These are phyloP conservation scores for Xerocomus potaroensis DNA, from an alignment of 768 basidiomycete species.

Conservation along the genomic window DNA sequence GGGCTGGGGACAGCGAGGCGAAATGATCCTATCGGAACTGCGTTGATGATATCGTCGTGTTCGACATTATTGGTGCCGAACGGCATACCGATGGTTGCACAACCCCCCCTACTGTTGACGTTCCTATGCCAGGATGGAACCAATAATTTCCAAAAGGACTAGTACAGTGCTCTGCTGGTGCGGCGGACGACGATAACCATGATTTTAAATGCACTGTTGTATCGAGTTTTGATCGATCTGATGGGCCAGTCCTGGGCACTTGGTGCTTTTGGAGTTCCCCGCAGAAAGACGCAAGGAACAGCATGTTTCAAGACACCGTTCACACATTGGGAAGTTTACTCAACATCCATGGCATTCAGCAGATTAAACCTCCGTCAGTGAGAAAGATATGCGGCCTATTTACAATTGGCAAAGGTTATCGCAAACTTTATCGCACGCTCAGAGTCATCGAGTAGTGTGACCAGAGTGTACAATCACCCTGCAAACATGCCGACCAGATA, in stretches of 20 bases:
- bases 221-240: constrained; percentile 18
- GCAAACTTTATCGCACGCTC: constrained; percentile 31
- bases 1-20: constrained; percentile 17
- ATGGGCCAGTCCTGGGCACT: constrained; percentile 19
- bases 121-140: constrained; percentile 11
- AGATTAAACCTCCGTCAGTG: constrained; percentile 11
- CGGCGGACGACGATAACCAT: constrained; percentile 1
- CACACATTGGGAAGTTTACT: constrained; percentile 6
- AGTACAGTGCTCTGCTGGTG: constrained; percentile 2
- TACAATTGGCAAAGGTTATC: constrained; percentile 32
- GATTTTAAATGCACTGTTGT: constrained; percentile 15
- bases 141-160: constrained; percentile 3
- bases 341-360: constrained; percentile 3
- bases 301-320: constrained; percentile 11
- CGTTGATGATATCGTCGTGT: constrained; percentile 9
- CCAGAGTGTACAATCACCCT: constrained; percentile 39
- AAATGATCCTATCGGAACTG: constrained; percentile 17
- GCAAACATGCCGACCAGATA: constrained; percentile 95
- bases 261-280: constrained; percentile 4
- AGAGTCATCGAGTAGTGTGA: constrained; percentile 5
- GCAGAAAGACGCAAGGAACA: constrained; percentile 17
- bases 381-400: constrained; percentile 17
- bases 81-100: constrained; percentile 18
- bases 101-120: constrained; percentile 3
- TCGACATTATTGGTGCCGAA: constrained; percentile 18